Percentiles rank a stretch among this genome's conserved stretches.
Conservation (phyloP, 371 early-diverging fungal genomes). For the Mortierella sp. region DNA sequence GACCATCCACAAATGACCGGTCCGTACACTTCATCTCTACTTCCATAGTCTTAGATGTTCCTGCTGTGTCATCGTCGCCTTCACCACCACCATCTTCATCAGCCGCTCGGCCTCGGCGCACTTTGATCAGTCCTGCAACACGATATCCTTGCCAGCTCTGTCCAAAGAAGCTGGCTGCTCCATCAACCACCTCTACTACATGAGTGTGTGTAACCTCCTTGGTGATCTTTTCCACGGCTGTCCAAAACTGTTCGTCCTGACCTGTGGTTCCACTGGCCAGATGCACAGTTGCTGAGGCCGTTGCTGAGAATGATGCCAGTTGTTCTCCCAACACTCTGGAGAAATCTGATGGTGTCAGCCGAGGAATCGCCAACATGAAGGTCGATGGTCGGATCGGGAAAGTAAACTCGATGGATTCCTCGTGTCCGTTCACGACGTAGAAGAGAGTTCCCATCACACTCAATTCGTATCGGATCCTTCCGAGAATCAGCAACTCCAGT, state of each 20-base stretch:
- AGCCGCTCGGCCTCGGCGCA: constrained; percentile 32
- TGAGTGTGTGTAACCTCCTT: constrained; percentile 58
- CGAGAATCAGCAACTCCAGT: constrained; percentile 41
- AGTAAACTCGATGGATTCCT: constrained; percentile 47
- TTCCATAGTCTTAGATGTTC: constrained; percentile 57
- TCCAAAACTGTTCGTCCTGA: constrained; percentile 62
- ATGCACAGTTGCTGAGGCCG: constrained; percentile 62
- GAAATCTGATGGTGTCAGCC: constrained; percentile 66
- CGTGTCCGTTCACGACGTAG: constrained; percentile 27
- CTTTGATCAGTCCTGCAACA: constrained; percentile 77
- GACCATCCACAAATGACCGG: constrained; percentile 66
- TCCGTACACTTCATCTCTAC: constrained; percentile 79
- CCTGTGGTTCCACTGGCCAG: constrained; percentile 57
- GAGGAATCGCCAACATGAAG: constrained; percentile 59
- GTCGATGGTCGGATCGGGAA: constrained; percentile 60
- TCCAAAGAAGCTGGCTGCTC: constrained; percentile 80
- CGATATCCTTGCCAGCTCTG: constrained; percentile 70
- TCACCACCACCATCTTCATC: constrained; percentile 6
- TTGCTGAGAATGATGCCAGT: constrained; percentile 62
- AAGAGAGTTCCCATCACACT: constrained; percentile 46
- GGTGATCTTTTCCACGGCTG: constrained; percentile 62
- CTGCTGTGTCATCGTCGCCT: background rate
- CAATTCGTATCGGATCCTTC: constrained; percentile 50
- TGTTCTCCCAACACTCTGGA: constrained; percentile 63
- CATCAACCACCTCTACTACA: constrained; percentile 76